A percentile compares a stretch with the other conserved stretches of the same genome.
Evolutionary conservation across 2,329 filamentous ascomycete species (phyloP).

Genomic region (Gnomoniopsis smithogilvyi): DNA sequence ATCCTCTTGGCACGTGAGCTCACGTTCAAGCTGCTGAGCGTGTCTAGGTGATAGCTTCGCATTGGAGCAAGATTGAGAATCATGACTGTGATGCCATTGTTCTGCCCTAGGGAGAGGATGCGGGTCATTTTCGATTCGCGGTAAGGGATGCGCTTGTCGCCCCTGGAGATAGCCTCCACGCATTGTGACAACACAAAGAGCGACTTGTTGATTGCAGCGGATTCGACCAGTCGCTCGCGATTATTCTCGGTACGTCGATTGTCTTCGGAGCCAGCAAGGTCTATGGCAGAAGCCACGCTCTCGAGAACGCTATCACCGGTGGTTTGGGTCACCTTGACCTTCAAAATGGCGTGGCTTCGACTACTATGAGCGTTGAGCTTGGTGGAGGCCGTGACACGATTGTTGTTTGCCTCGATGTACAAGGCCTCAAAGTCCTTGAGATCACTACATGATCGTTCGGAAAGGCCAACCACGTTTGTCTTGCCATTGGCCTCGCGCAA

Average conservation of each 20-base stretch:
- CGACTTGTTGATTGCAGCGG: conserved; percentile 95
- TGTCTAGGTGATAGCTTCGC: conserved; percentile 91
- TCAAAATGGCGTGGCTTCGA: conserved; percentile 84
- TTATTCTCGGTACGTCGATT: conserved; percentile 92
- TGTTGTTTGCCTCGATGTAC: conserved; percentile 89
- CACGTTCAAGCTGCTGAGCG: conserved; percentile 89
- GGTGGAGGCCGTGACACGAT: conserved; percentile 83
- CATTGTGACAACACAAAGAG: conserved; percentile 93
- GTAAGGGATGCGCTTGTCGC: conserved; percentile 79
- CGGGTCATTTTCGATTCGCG: conserved; percentile 97
- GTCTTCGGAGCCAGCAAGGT: conserved; percentile 92
- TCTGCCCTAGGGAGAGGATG: conserved; percentile 87
- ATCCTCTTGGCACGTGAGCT: conserved; percentile 95
- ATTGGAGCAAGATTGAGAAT: conserved; percentile 90
- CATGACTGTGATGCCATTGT: conserved; percentile 95
- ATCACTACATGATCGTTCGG: conserved; percentile 76
- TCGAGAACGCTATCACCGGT: conserved; percentile 65
- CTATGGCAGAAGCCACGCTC: conserved; percentile 89
- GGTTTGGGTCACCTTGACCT: conserved; percentile 80
- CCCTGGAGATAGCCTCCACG: conserved; percentile 84
- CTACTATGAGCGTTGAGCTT: conserved; percentile 92
- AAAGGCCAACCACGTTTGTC: conserved; percentile 82
- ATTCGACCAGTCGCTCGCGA: conserved; percentile 89
- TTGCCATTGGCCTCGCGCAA: conserved; percentile 83
- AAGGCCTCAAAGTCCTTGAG: conserved; percentile 86